Base-by-base conservation (phyloP, 129 eudicot genomes). In the Saposhnikovia divaricata region DNA sequence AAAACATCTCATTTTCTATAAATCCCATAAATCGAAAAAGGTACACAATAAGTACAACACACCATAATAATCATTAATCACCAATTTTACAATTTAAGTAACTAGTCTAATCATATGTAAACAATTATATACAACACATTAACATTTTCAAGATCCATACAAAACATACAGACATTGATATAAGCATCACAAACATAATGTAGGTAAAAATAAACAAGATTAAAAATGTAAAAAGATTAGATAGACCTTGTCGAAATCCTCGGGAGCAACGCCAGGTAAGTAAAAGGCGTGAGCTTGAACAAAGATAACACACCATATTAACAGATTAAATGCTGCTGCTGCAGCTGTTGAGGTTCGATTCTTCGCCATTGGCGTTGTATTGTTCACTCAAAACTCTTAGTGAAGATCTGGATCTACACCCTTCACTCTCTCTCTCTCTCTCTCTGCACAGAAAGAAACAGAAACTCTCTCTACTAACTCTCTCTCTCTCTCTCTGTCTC, bases 251-350 rank as follows among this genome's bases (percentile, higher is more conserved):
- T n/a, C 39, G 27, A 84, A 84, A 80, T 84, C 87, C 70, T 84
- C 84, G 76, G 87, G 87, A 59, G 87, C 87, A 46, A 84, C 87
- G n/a, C 87, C 87, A 34, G 87, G 87, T 43, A 84, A 84, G 81
- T 84, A 84, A 73, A 84, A 84, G 69, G 79, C 47, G 51, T 59
- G 70, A 6, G 48, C 81, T 19, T 75, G 48, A 66, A 65, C 6
- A 44, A 72, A 23, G 79, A 84, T 42, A 13, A 80, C 28, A n/a
- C 76, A n/a, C 4, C 40, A 77, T 5, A 59, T 61, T 1, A 82
- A 48, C 78, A 84, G 69, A 68, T 4, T 13, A 66, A 12, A 16
- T 47, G 79, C 6, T 40, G 50, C 6, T 40, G 50, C 19, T 48
- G 48, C 37, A 34, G 37, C n/a, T 45, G 83, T 28, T 72, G 79